Conservation (phyloP, 2,329 filamentous ascomycete species). For the Aspergillus phoenicis region DNA sequence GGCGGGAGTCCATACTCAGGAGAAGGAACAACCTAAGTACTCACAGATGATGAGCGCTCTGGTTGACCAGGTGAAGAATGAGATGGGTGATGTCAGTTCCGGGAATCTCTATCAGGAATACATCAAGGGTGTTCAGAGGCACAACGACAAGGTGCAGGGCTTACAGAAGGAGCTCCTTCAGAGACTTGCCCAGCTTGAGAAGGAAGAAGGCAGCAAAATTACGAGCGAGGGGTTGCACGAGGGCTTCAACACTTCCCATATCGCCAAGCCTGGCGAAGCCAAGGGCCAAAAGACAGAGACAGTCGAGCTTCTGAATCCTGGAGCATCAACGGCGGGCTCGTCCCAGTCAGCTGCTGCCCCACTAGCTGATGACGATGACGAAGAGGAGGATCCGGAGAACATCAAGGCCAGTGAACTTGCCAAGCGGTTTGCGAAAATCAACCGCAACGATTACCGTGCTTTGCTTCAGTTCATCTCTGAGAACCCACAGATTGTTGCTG, state of each 20-base stretch:
- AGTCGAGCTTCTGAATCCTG: conserved; percentile 77
- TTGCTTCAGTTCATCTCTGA: conserved; percentile 76
- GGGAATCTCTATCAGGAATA: conserved; percentile 73
- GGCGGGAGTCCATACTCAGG: conserved; percentile 74
- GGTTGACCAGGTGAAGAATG: conserved; percentile 88
- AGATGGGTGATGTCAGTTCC: conserved; percentile 72
- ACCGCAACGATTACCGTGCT: conserved; percentile 70
- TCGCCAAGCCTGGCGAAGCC: conserved; percentile 63
- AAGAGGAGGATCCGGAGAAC: conserved; percentile 67
- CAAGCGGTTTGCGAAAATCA: conserved; percentile 80
- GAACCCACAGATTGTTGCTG: conserved; percentile 76
- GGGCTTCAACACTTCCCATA: conserved; percentile 85
- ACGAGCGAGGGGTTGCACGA: conserved; percentile 88
- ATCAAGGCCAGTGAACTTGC: conserved; percentile 75
- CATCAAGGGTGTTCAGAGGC: conserved; percentile 73
- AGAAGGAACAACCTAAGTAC: conserved; percentile 77
- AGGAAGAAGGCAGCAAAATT: conserved; percentile 84
- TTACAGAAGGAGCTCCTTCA: conserved; percentile 73
- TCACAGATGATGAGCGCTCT: conserved; percentile 98
- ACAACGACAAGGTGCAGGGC: conserved; percentile 74
- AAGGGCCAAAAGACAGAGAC: conserved; percentile 47
- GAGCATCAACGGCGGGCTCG: conserved; percentile 40
- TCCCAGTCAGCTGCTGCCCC: conserved; percentile 44
- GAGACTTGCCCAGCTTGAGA: conserved; percentile 80
- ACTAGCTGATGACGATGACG: conserved; percentile 49